These are phyloP conservation scores for Penicillium coprophilum DNA, from an alignment of 495 filamentous ascomycete species.

Conservation along the genomic window DNA sequence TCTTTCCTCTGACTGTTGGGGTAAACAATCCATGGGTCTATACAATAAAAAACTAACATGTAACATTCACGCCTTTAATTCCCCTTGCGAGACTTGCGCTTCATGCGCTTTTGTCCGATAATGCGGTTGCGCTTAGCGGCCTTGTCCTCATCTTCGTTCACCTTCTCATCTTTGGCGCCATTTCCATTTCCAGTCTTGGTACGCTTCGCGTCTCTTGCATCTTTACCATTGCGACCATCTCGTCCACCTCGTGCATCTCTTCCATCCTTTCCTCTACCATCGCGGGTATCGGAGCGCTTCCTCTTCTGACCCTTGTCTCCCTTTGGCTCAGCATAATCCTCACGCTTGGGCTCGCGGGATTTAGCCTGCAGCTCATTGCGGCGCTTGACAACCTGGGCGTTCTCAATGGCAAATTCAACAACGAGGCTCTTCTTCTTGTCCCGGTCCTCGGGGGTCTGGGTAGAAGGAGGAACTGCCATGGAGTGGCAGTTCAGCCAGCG, in stretches of 20 bases:
- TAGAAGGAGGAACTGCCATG: conserved; percentile 41
- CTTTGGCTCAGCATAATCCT: conserved; percentile 17
- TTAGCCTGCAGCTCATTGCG: conserved; percentile 71
- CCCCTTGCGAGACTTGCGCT: conserved; percentile 52
- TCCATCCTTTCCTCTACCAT: conserved; percentile 1
- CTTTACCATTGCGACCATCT: not conserved
- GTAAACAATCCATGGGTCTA: conserved; percentile 17
- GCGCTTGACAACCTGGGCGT: conserved; percentile 85
- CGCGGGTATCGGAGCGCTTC: conserved; percentile 36
- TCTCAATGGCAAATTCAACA: conserved; percentile 98
- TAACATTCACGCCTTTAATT: conserved; percentile 28
- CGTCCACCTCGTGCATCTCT: not conserved
- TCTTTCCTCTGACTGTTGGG: conserved; percentile 1
- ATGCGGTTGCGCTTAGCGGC: conserved; percentile 61
- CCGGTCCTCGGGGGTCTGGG: conserved; percentile 38
- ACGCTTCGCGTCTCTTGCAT: conserved; percentile 17
- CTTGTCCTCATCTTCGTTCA: conserved; percentile 51
- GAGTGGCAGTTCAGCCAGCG: conserved; percentile 88
- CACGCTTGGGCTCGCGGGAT: conserved; percentile 35
- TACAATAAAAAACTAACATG: conserved; percentile 14
- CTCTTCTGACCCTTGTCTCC: conserved; percentile 38
- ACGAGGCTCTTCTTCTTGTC: conserved; percentile 77
- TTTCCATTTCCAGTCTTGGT: conserved; percentile 16
- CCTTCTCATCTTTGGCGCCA: conserved; percentile 24
- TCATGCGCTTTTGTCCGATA: conserved; percentile 66